These are phyloP conservation scores for Trichoderma atroviride DNA, from an alignment of 2,329 filamentous ascomycete species.

Conservation along the genomic window DNA sequence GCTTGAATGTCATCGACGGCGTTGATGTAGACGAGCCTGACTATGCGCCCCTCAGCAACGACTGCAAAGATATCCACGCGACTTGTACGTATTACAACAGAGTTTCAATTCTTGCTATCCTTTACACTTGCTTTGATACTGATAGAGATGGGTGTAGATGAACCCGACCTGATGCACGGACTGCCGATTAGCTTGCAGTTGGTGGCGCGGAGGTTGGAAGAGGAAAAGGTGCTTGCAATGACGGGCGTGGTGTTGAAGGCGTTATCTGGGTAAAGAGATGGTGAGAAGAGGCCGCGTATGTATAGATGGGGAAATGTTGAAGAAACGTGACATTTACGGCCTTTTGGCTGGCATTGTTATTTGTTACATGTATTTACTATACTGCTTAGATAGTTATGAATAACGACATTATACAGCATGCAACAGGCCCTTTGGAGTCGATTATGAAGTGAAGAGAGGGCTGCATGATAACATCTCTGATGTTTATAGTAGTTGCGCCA, in stretches of 20 bases:
- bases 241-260: constrained; percentile 34
- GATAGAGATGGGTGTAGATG: constrained; percentile 37
- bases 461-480: background rate
- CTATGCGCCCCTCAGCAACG: constrained; percentile 41
- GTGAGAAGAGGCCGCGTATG: background rate
- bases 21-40: constrained; percentile 40
- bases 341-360: background rate
- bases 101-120: background rate
- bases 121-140: background rate
- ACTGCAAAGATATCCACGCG: constrained; percentile 44
- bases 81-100: constrained; percentile 44
- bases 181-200: constrained; percentile 50
- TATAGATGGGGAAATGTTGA: background rate
- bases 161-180: constrained; percentile 44
- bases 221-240: constrained; percentile 46
- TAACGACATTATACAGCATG: background rate
- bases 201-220: constrained; percentile 46
- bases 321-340: background rate
- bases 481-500: background rate
- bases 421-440: background rate
- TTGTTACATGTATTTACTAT: background rate
- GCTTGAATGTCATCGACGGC: constrained; percentile 44
- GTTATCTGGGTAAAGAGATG: constrained; percentile 15
- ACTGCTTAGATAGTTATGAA: background rate
- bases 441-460: background rate